Evolutionary conservation across 2,329 filamentous ascomycete species (phyloP).

Genomic region (Trichoderma sp.): DNA sequence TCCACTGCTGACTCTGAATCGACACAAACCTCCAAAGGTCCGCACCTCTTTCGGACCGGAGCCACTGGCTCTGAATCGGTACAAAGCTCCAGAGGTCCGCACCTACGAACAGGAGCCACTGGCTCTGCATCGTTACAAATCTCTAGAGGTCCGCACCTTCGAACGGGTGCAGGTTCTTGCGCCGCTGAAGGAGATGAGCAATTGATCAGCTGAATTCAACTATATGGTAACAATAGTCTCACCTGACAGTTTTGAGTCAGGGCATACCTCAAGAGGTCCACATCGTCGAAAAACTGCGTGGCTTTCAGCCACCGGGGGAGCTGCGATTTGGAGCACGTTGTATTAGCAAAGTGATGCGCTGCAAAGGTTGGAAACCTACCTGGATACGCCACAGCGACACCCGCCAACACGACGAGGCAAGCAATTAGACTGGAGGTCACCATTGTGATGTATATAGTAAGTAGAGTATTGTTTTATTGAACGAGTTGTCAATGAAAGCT

Average conservation of each 20-base stretch:
- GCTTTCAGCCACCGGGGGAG: background rate
- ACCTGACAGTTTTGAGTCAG: background rate
- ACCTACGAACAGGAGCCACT: background rate
- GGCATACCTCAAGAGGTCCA: background rate
- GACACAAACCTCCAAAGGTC: background rate
- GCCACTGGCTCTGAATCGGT: background rate
- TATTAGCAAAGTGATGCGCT: background rate
- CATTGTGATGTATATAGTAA: background rate
- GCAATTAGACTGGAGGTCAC: background rate
- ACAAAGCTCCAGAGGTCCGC: background rate
- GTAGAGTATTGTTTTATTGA: background rate
- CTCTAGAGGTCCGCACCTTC: background rate
- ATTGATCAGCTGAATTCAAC: background rate
- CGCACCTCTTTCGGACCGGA: background rate
- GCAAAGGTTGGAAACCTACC: background rate
- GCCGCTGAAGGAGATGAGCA: background rate
- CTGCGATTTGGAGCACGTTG: background rate
- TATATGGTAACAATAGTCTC: background rate
- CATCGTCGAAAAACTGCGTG: background rate
- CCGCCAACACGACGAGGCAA: background rate
- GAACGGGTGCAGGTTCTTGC: background rate
- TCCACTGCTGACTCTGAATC: background rate
- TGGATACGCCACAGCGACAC: background rate
- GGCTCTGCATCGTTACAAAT: background rate
- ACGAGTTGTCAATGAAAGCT: background rate